A percentile compares a stretch with the other conserved stretches of the same genome.
Conservation (phyloP, 495 filamentous ascomycete species). For the Neurospora cerealis region DNA sequence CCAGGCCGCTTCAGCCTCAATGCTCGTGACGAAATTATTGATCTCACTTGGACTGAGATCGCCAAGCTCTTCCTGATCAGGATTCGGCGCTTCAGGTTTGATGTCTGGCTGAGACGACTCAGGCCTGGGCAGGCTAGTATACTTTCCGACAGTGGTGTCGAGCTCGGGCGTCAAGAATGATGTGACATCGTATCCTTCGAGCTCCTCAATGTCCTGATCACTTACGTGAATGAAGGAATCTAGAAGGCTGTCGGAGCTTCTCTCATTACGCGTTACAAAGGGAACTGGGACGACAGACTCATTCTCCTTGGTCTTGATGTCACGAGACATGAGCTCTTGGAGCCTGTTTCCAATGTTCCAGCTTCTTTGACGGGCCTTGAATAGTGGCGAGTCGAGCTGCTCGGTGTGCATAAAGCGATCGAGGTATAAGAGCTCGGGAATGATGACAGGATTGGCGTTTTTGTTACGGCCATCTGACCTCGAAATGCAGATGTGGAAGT, state of each 20-base stretch:
- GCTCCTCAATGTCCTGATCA: neutral
- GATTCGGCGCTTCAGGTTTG: neutral
- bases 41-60: neutral
- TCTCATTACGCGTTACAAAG: neutral
- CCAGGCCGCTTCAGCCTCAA: slow-evolving; percentile 3
- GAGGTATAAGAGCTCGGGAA: slow-evolving; percentile 71
- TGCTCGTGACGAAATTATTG: neutral
- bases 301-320: neutral
- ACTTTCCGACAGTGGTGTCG: neutral
- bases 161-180: neutral
- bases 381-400: slow-evolving; percentile 44
- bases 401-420: slow-evolving; percentile 75
- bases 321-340: slow-evolving; percentile 39
- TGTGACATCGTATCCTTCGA: neutral
- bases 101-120: neutral
- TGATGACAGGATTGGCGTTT: slow-evolving; percentile 63
- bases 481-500: slow-evolving; percentile 83
- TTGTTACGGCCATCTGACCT: slow-evolving; percentile 68
- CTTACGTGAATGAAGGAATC: neutral
- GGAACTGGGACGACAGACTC: neutral
- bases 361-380: slow-evolving; percentile 49
- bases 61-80: neutral
- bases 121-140: neutral
- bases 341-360: slow-evolving; percentile 70
- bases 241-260: neutral